A percentile compares a stretch with the other conserved stretches of the same genome.
phyloP scores from a whole-genome alignment of 345 rosid genomes.

The Linum tenue region DNA sequence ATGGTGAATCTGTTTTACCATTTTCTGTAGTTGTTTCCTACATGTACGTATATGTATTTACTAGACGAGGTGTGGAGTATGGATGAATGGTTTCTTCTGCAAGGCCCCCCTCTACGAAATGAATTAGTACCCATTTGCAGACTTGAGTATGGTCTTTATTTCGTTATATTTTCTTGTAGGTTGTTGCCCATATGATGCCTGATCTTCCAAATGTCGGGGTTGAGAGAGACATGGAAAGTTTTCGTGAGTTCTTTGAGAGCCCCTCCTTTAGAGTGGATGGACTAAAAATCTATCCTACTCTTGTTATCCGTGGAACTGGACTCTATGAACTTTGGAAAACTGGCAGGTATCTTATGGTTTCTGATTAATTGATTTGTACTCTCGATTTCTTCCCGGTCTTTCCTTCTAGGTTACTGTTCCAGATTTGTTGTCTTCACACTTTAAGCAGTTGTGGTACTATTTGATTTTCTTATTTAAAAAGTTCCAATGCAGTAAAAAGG shows the following conservation, averaged over 20 bases:
- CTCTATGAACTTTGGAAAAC: slow-evolving; percentile 98
- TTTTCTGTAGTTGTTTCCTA: background rate
- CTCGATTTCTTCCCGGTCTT: background rate
- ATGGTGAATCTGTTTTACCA: background rate
- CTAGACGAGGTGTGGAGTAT: background rate
- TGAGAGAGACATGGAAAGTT: slow-evolving; percentile 95
- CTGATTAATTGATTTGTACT: background rate
- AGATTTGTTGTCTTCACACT: background rate
- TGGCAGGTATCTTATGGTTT: slow-evolving; percentile 49
- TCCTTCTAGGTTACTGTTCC: background rate
- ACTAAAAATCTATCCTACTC: slow-evolving; percentile 94
- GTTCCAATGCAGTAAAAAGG: slow-evolving; percentile 1
- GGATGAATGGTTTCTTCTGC: background rate
- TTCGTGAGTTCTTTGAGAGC: slow-evolving; percentile 90
- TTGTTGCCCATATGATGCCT: slow-evolving; percentile 99
- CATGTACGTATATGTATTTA: background rate
- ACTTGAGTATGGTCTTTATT: background rate
- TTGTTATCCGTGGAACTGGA: slow-evolving; percentile 97
- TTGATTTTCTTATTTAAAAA: no score
- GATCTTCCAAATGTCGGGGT: slow-evolving; percentile 99
- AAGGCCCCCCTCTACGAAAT: background rate
- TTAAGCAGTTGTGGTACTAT: background rate
- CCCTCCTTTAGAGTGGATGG: slow-evolving; percentile 96
- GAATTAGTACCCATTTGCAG: background rate
- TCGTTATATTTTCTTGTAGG: slow-evolving; percentile 37